These are phyloP conservation scores for Scleroderma citrinum DNA, from an alignment of 768 basidiomycete species.

Conservation along the genomic window DNA sequence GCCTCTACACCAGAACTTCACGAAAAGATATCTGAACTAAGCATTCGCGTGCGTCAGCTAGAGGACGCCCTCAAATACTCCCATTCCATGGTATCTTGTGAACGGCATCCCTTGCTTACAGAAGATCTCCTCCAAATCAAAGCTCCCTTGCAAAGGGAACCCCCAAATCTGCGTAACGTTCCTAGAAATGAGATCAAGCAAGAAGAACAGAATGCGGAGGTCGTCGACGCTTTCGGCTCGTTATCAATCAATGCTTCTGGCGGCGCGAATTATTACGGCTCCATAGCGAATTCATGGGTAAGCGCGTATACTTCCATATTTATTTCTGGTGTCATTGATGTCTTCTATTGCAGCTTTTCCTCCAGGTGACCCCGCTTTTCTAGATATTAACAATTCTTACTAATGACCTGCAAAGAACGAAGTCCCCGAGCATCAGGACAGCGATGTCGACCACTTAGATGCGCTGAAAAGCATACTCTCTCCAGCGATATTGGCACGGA, in stretches of 20 bases:
- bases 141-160: slow-evolving; percentile 68
- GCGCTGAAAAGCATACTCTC: slow-evolving; percentile 54
- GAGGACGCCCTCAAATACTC: slow-evolving; percentile 64
- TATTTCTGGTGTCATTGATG: not conserved
- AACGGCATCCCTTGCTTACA: slow-evolving; percentile 59
- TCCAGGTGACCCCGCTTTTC: slow-evolving; percentile 47
- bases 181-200: slow-evolving; percentile 42
- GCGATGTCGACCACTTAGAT: slow-evolving; percentile 38
- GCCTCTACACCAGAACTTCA: slow-evolving; percentile 78
- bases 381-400: slow-evolving; percentile 1
- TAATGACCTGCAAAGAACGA: slow-evolving; percentile 45
- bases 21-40: slow-evolving; percentile 73
- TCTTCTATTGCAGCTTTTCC: slow-evolving; percentile 50
- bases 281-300: slow-evolving; percentile 74
- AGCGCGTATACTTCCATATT: slow-evolving; percentile 18
- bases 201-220: slow-evolving; percentile 58
- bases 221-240: slow-evolving; percentile 76
- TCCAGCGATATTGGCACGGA: slow-evolving; percentile 55
- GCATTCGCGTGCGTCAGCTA: slow-evolving; percentile 67
- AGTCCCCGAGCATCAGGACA: slow-evolving; percentile 47
- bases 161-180: slow-evolving; percentile 36
- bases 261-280: slow-evolving; percentile 70
- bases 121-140: slow-evolving; percentile 75
- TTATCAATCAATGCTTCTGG: slow-evolving; percentile 69
- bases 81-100: slow-evolving; percentile 51